Evolutionary conservation across 768 basidiomycete genomes (phyloP).

Genomic region (Gloeophyllum trabeum): DNA sequence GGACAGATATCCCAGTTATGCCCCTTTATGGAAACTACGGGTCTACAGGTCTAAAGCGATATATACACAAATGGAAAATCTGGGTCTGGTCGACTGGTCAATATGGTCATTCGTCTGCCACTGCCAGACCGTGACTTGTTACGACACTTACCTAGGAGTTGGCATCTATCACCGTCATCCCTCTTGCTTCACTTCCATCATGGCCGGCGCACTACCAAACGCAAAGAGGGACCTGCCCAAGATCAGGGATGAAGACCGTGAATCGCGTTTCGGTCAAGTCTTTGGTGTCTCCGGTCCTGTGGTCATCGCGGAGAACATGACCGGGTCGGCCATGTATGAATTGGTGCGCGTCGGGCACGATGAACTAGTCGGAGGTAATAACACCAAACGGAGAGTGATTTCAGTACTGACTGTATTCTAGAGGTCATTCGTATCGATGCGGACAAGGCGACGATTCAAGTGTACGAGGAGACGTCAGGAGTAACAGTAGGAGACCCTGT

Average conservation of each 20-base stretch:
- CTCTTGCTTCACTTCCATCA: constrained; percentile 18
- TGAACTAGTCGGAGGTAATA: constrained; percentile 87
- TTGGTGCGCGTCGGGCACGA: constrained; percentile 97
- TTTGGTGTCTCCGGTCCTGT: constrained; percentile 97
- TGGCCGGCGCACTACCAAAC: constrained; percentile 92
- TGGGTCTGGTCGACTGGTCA: no score
- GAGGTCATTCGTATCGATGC: constrained; percentile 99
- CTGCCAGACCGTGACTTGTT: constrained; percentile 1
- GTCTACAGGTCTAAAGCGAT: no score
- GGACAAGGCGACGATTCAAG: constrained; percentile 97
- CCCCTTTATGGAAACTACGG: no score
- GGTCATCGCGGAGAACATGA: constrained; percentile 96
- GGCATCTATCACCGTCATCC: no score
- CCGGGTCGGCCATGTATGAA: constrained; percentile 94
- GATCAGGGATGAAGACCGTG: constrained; percentile 84
- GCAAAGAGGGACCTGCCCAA: constrained; percentile 82
- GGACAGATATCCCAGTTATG: not conserved
- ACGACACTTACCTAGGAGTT: no score
- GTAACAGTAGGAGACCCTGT: constrained; percentile 99
- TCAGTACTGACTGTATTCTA: constrained; percentile 20
- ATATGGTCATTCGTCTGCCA: constrained; percentile 8
- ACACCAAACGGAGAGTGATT: not conserved
- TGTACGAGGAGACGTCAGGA: constrained; percentile 98
- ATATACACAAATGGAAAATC: no score
- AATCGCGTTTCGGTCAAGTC: constrained; percentile 79